Percentiles rank a stretch among this genome's conserved stretches.
phyloP scores from a whole-genome alignment of 2,329 filamentous ascomycete species.

The Calonectria fujianensis region DNA sequence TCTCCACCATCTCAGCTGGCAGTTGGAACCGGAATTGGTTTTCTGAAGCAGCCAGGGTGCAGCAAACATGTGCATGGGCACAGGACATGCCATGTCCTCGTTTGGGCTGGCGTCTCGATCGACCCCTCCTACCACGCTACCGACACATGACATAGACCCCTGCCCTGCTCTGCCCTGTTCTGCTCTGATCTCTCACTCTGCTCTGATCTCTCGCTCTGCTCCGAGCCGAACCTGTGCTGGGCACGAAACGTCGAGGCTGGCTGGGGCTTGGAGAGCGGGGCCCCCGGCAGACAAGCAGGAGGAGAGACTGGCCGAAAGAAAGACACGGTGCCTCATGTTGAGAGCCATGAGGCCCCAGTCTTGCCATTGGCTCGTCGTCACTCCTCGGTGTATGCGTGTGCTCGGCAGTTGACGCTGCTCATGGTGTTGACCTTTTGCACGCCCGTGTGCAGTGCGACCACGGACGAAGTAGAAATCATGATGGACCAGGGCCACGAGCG shows the following conservation, averaged over 20 bases:
- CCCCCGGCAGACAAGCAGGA: neutral
- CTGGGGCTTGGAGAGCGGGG: neutral
- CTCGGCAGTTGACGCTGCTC: constrained; percentile 14
- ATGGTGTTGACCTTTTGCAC: constrained; percentile 1
- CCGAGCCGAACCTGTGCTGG: neutral
- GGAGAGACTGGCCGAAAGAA: neutral
- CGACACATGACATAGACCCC: constrained; percentile 11
- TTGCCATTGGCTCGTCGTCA: neutral
- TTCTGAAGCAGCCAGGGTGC: neutral
- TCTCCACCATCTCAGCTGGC: neutral
- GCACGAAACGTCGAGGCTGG: neutral
- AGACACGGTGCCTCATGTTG: neutral
- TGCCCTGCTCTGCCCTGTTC: neutral
- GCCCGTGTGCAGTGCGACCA: neutral
- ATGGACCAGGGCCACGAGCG: neutral
- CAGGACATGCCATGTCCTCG: neutral
- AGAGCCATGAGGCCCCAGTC: neutral
- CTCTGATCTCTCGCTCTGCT: no score
- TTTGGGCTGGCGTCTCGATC: neutral
- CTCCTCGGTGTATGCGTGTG: constrained; percentile 2
- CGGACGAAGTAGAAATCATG: neutral
- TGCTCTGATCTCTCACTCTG: neutral
- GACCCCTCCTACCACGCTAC: neutral
- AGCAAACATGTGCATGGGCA: constrained; percentile 10
- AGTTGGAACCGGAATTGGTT: neutral